phyloP scores from a whole-genome alignment of 2,329 filamentous ascomycete genomes.

The Ophiostoma populinum region DNA sequence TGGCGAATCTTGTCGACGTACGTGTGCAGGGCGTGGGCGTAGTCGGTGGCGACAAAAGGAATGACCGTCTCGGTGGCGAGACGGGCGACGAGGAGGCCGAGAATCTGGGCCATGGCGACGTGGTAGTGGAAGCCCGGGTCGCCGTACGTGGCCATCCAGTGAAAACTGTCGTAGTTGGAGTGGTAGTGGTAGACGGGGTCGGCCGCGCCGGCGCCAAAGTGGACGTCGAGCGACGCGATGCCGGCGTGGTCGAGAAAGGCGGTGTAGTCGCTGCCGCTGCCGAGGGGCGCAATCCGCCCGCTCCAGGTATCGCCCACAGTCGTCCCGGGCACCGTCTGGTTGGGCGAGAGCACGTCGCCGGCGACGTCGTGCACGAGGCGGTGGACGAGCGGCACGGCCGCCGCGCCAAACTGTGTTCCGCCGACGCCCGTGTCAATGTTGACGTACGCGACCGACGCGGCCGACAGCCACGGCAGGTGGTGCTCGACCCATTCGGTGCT shows the following conservation, averaged over 20 bases:
- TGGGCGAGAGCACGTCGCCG: conserved; percentile 47
- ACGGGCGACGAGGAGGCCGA: conserved; percentile 42
- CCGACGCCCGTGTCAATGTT: conserved; percentile 65
- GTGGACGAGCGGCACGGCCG: conserved; percentile 61
- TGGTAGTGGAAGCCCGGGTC: conserved; percentile 55
- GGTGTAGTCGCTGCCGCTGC: conserved; percentile 57
- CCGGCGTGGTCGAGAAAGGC: conserved; percentile 59
- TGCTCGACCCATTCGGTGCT: conserved; percentile 92
- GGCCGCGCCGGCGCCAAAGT: conserved; percentile 28
- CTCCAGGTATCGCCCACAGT: conserved; percentile 54
- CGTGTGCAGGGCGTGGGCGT: conserved; percentile 35
- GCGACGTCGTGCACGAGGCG: conserved; percentile 53
- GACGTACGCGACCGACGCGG: conserved; percentile 61
- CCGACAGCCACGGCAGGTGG: conserved; percentile 62
- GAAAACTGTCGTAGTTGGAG: conserved; percentile 70
- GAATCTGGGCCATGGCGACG: conserved; percentile 45
- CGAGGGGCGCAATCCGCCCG: conserved; percentile 45
- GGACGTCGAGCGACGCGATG: conserved; percentile 46
- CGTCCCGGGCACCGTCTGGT: conserved; percentile 53
- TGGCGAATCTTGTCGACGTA: conserved; percentile 35
- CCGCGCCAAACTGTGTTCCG: conserved; percentile 44
- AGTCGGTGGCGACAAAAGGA: conserved; percentile 46
- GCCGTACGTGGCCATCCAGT: conserved; percentile 74
- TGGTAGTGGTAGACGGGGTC: conserved; percentile 62
- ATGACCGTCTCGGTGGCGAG: conserved; percentile 45